These are phyloP conservation scores for Galerina marginata DNA, from an alignment of 768 basidiomycete species.

Conservation along the genomic window DNA sequence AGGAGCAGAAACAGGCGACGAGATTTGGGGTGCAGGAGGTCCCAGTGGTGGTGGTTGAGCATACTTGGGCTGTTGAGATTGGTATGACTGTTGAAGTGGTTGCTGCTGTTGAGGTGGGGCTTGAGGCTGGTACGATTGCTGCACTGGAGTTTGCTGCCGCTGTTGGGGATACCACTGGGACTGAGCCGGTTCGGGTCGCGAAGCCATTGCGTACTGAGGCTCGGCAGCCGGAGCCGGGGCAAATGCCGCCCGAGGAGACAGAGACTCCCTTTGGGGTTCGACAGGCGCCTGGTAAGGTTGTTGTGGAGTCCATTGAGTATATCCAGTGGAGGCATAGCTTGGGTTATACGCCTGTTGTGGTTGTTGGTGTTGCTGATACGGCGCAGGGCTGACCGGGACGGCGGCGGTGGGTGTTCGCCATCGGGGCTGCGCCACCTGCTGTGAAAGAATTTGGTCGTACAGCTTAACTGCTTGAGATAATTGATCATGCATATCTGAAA, in stretches of 20 bases:
- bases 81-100: background rate
- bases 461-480: constrained; percentile 90
- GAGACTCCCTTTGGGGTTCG: constrained; percentile 21
- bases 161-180: constrained; percentile 22
- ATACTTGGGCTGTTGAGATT: constrained; percentile 4
- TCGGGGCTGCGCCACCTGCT: constrained; percentile 76
- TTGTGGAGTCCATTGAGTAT: constrained; percentile 41
- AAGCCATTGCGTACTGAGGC: constrained; percentile 22
- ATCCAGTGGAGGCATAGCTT: constrained; percentile 31
- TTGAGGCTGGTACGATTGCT: constrained; percentile 1
- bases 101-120: background rate
- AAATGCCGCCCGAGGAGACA: constrained; percentile 21
- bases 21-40: constrained; percentile 4
- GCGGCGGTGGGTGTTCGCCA: constrained; percentile 54
- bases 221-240: constrained; percentile 26
- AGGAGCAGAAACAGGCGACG: constrained; percentile 7
- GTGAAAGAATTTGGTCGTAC: constrained; percentile 87
- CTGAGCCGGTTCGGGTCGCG: constrained; percentile 16
- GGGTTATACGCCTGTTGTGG: constrained; percentile 34
- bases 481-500: constrained; percentile 95
- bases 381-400: constrained; percentile 23
- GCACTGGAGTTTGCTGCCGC: constrained; percentile 13
- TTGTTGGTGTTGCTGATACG: constrained; percentile 40
- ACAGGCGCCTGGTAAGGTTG: constrained; percentile 25
- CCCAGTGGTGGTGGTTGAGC: background rate